Base-by-base conservation (phyloP, 257 asterid genomes). In the Scutellaria baicalensis region DNA sequence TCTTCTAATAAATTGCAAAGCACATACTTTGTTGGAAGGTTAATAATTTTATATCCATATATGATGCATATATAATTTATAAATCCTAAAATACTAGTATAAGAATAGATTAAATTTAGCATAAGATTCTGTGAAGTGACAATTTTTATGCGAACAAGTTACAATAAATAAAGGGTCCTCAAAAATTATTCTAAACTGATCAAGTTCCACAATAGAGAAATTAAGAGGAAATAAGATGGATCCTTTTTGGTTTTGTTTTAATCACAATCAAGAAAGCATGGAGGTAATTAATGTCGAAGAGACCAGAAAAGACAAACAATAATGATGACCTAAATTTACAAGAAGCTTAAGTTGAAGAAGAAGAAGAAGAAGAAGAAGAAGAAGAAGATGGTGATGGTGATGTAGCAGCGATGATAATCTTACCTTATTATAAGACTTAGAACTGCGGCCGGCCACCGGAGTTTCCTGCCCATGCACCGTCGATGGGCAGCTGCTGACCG, bases 401-500 rank as follows among this genome's bases (percentile, higher is more conserved):
- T 70, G 47, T 56, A 17, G 1, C 39, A 55, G 38, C 21, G 60
- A 64, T 59, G 3, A 64, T 73, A 14, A 18, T 70, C 81, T 81
- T 74, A 81, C 79, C 81, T 75, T 71, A 8, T 45, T 67, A 8
- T 27, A 17, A n/a, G 31, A 44, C 38, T 78, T 79, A 79, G 69
- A 76, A 82, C 65, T 77, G 82, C 70, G 83, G 82, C 50, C 86
- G 85, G n/a, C 77, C 77, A 12, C 77, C 78, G 40, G 82, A n/a
- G 72, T 76, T 87, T 8, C 85, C 92, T 11, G 72, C n/a, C 96
- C 96, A 89, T 73, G 84, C 84, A 36, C 95, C 90, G 18, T 87
- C 92, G 62, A 87, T 74, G 0, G 86, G 83, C 8, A 87, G 57
- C 71, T 86, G 90, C 4, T 84, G 79, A 6, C 83, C 79, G 60